phyloP scores from a whole-genome alignment of 1,139 yeast species.

The Pichia sp. region DNA sequence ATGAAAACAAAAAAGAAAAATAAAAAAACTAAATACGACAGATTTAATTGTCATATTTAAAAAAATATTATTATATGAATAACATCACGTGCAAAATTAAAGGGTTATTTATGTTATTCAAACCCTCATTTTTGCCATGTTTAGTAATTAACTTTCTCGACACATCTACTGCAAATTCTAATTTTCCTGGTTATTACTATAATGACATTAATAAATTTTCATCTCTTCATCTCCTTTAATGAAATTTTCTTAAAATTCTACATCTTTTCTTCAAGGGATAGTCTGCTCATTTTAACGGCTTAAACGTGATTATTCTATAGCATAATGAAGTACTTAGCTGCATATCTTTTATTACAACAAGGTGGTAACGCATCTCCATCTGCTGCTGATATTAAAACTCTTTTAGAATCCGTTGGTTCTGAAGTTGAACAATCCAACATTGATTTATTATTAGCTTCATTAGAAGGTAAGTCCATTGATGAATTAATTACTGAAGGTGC shows the following conservation, averaged over 20 bases:
- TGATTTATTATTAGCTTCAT: slow-evolving; percentile 77
- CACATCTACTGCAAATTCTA: no score
- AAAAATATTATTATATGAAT: no score
- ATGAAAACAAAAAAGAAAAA: no score
- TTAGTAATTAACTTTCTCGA: no score
- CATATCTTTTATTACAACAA: slow-evolving; percentile 61
- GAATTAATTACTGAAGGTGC: slow-evolving; percentile 96
- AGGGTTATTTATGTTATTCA: no score
- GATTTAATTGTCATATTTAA: no score
- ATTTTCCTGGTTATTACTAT: no score
- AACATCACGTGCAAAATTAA: no score
- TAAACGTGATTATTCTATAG: slow-evolving; percentile 40
- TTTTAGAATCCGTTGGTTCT: slow-evolving; percentile 89
- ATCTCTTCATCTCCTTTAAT: no score
- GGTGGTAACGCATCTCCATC: slow-evolving; percentile 77
- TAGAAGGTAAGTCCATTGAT: slow-evolving; percentile 88
- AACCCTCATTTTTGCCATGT: no score
- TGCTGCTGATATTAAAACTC: slow-evolving; percentile 83
- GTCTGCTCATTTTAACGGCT: slow-evolving; percentile 32
- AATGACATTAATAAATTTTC: no score
- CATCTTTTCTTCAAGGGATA: slow-evolving; percentile 23
- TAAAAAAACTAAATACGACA: no score
- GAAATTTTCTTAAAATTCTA: neutral
- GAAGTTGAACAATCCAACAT: slow-evolving; percentile 92
- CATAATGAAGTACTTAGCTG: slow-evolving; percentile 59